Evolutionary conservation across 2,329 filamentous ascomycete species (phyloP).

Genomic region (Pseudocercospora macadamiae): DNA sequence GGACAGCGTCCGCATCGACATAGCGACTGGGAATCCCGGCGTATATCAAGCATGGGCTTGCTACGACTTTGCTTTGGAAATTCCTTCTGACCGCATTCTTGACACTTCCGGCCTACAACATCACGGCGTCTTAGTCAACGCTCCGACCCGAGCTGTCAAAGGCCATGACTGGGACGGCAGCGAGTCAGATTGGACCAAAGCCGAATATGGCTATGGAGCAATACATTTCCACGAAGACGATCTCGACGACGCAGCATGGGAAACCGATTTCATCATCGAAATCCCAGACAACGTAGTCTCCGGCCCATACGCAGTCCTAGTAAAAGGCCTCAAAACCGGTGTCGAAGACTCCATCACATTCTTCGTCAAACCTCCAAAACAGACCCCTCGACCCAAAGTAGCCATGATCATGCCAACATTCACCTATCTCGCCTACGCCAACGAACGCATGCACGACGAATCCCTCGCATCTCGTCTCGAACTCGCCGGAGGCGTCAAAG

Average conservation of each 20-base stretch:
- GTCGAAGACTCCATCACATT: slow-evolving; percentile 2
- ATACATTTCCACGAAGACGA: slow-evolving; percentile 11
- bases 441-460: slow-evolving; percentile 12
- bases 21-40: background rate
- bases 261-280: background rate
- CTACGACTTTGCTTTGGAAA: slow-evolving; percentile 1
- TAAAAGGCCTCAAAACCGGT: background rate
- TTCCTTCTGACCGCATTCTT: background rate
- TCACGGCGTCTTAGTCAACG: slow-evolving; percentile 1
- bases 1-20: slow-evolving; percentile 1
- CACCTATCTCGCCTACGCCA: slow-evolving; percentile 12
- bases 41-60: background rate
- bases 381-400: background rate
- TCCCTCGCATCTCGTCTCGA: slow-evolving; percentile 4
- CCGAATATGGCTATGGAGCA: slow-evolving; percentile 5
- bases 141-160: slow-evolving; percentile 4
- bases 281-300: slow-evolving; percentile 6
- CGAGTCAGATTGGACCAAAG: slow-evolving; percentile 7
- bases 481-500: slow-evolving; percentile 5
- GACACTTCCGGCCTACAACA: slow-evolving; percentile 4
- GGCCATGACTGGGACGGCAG: slow-evolving; percentile 8
- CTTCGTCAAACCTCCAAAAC: background rate
- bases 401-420: slow-evolving; percentile 10
- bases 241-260: slow-evolving; percentile 5
- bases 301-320: slow-evolving; percentile 1